Evolutionary conservation across 257 asterid species (phyloP), one percentile per base, ranked within the genome.

Genomic region (Eustoma russellianum): DNA sequence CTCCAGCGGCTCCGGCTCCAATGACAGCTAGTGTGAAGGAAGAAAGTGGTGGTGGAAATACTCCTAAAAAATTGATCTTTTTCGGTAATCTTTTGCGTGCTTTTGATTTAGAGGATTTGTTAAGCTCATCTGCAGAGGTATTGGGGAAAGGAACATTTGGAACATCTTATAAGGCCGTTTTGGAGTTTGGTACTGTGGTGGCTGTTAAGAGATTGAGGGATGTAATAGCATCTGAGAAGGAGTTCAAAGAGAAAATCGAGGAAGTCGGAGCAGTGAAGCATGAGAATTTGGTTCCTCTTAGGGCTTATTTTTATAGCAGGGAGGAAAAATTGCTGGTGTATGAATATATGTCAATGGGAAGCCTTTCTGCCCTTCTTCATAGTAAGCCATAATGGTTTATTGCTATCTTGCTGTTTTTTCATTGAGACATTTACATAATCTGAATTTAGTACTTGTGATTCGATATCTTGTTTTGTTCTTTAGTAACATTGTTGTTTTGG

Each of bases 161-260:
- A 53, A 88, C 97, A 14, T 75, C 94, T 45, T 88, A 88, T 54
- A 88, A 88, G 88, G 97, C 97, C 55, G 88, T 85, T 48, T 62
- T 88, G 66, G 95, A 88, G 69, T 71, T 74, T 41, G 95, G 97
- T 52, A 82, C 76, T 43, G 79, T 73, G 55, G 95, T 79, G 64
- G 95, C 91, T 3, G 97, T 88, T 69, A 88, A 88, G 79, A 77
- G 97, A 63, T 66, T 88, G 78, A 85, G 81, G 77, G 97, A 88
- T 68, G 95, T 85, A 64, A 50, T 70, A 3, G 53, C 80, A 30
- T 53, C 77, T 9, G 91, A 79, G 61, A 68, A 17, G 18, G 94
- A 88, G 55, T 88, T 83, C 35, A 83, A 69, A 81, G 86, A 85
- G 65, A 85, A 74, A 62, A 80, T 85, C 46, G 86, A 85, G 41